phyloP scores from a whole-genome alignment of 2,329 filamentous ascomycete genomes.

The Scedosporium minutisporum region DNA sequence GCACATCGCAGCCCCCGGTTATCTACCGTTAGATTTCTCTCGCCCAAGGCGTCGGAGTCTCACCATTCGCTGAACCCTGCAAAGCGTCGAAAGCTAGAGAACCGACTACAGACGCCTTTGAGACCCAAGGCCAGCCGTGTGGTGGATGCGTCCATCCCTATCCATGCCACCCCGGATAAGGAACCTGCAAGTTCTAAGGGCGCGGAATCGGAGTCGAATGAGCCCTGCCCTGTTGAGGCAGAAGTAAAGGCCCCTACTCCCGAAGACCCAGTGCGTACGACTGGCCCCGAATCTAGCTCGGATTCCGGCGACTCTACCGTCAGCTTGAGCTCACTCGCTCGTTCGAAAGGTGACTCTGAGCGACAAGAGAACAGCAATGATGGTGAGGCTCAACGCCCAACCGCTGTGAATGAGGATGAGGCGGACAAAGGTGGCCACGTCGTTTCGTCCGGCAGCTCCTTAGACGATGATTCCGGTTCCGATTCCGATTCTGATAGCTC shows the following conservation, averaged over 20 bases:
- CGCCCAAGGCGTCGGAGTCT: neutral
- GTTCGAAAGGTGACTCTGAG: neutral
- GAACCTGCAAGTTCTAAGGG: conserved; percentile 17
- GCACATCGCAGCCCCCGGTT: neutral
- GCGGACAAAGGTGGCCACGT: neutral
- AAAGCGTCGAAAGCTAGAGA: neutral
- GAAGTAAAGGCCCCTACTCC: neutral
- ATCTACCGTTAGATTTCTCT: neutral
- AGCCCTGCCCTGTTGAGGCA: too few relatives aligned
- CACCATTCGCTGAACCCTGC: neutral
- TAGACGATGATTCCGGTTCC: conserved; percentile 10
- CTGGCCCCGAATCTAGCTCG: conserved; percentile 7
- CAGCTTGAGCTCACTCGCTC: neutral
- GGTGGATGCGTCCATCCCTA: neutral
- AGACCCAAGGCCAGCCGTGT: neutral
- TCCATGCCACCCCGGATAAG: conserved; percentile 8
- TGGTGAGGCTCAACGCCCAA: neutral
- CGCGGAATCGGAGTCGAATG: conserved; percentile 26
- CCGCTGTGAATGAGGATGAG: neutral
- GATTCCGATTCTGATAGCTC: conserved; percentile 12
- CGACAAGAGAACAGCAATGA: neutral
- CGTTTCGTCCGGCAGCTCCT: neutral
- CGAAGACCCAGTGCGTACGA: conserved; percentile 6
- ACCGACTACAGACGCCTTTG: neutral
- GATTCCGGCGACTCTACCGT: neutral